Percentiles rank a stretch among this genome's conserved stretches.
Evolutionary conservation across 352 stramenopile species (phyloP).

Genomic region (Globisporangium heterothallicum): DNA sequence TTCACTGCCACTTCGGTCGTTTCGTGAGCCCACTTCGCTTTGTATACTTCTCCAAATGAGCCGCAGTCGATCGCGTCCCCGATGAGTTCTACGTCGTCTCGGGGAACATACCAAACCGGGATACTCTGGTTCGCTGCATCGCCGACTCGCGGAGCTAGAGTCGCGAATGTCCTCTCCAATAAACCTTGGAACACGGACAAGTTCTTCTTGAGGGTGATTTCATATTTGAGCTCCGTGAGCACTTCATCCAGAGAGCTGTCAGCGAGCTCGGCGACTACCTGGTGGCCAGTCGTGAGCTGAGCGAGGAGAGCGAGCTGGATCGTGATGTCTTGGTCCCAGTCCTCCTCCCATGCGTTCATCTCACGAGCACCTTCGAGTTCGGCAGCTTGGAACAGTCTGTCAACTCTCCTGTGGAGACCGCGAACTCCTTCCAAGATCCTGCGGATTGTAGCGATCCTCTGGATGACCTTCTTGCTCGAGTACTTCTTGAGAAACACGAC

Average conservation of each 20-base stretch:
- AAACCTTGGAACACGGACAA: no score
- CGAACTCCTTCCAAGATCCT: neutral
- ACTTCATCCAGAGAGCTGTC: neutral
- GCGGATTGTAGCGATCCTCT: neutral
- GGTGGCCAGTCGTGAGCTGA: neutral
- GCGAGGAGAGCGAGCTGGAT: neutral
- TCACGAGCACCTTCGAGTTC: slow-evolving; percentile 3
- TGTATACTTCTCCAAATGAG: slow-evolving; percentile 22
- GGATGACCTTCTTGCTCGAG: neutral
- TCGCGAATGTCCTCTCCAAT: neutral
- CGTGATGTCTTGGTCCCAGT: slow-evolving; percentile 2
- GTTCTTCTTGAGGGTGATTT: neutral
- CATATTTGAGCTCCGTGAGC: neutral
- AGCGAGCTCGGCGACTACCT: neutral
- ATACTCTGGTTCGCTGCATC: slow-evolving; percentile 8
- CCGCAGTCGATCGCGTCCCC: slow-evolving; percentile 18
- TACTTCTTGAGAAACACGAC: slow-evolving; percentile 13
- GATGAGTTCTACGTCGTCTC: slow-evolving; percentile 22
- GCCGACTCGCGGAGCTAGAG: neutral
- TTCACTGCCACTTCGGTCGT: slow-evolving; percentile 33
- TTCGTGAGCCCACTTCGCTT: slow-evolving; percentile 24
- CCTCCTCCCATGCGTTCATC: neutral
- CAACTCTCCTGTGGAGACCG: neutral
- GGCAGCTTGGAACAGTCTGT: no score
- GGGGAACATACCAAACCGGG: slow-evolving; percentile 17